Percentiles rank a stretch among this genome's conserved stretches.
phyloP scores from a whole-genome alignment of 352 stramenopile species.

The Peronosclerospora sorghi region DNA sequence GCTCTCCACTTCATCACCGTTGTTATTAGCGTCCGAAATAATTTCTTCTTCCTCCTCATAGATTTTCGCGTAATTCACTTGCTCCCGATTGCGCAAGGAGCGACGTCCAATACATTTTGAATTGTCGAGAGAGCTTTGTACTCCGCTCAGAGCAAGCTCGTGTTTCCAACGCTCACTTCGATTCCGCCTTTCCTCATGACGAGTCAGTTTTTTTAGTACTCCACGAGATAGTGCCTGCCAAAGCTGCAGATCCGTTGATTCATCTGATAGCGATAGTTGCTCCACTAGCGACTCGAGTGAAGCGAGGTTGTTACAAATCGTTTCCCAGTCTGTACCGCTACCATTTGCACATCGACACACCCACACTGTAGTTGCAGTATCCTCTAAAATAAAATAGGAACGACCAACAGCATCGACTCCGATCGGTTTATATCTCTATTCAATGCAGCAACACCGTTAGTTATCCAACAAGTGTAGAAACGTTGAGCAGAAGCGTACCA shows the following conservation, averaged over 20 bases:
- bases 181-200: no score
- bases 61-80: no score
- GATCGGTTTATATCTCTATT: slow-evolving; percentile 43
- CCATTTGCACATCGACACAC: slow-evolving; percentile 38
- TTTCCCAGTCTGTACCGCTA: slow-evolving; percentile 43
- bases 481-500: slow-evolving; percentile 14
- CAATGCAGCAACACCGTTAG: slow-evolving; percentile 2
- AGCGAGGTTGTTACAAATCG: slow-evolving; percentile 40
- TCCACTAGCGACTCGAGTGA: slow-evolving; percentile 37
- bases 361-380: slow-evolving; percentile 41
- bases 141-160: no score
- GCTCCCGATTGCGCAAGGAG: no score
- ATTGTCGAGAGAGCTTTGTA: no score
- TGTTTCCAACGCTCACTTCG: no score
- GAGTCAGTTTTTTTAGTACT: slow-evolving; percentile 38
- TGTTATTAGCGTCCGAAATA: no score
- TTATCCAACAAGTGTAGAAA: background rate
- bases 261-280: slow-evolving; percentile 37
- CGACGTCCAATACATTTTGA: no score
- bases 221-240: slow-evolving; percentile 36
- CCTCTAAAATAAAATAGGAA: slow-evolving; percentile 53
- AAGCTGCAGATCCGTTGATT: slow-evolving; percentile 39
- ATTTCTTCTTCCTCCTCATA: no score
- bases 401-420: no score
- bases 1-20: no score